Evolutionary conservation across 2,329 filamentous ascomycete genomes (phyloP), one percentile per base, ranked within the genome.

Genomic region (Botryotinia narcissicola): DNA sequence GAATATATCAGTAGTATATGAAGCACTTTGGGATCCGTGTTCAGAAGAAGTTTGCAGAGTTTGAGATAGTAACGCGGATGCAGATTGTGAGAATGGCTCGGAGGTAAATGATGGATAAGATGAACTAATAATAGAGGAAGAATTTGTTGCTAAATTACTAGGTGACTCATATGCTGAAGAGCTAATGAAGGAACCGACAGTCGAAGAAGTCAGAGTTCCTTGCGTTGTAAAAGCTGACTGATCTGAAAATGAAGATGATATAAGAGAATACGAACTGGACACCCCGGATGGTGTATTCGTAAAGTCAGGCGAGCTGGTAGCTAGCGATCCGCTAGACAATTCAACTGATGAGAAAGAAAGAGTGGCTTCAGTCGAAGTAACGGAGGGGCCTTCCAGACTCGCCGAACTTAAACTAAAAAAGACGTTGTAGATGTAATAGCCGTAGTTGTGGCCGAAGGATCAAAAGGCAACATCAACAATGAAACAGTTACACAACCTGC

Each of bases 341-440:
- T 61, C 71, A 69, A 73, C 62, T 48, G 71, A 57, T 57, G 70
- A 72, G n/a, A 44, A 25, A 46, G 71, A 37, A 42, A 9, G 9
- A 37, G 32, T 69, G 5, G 44, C 3, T 59, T 40, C 29, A 60
- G 51, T 69, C 37, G 71, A 73, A 61, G 32, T 35, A 54, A 37
- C 54, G 35, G 48, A 32, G 18, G 59, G 51, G 32, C 63, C 69
- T 73, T 40, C 71, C 71, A 73, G 37, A 22, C 71, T 61, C 71
- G 71, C 66, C 71, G 54, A 62, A 14, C 42, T 42, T 62, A 73
- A 35, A 51, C 72, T 73, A 72, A 73, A 73, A 73, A 73, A 72
- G 72, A 44, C 48, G 32, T 60, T 12, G 64, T 48, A 29, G 66
- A 48, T 14, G 59, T 5, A 29, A 37, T 7, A 20, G 68, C 16